A percentile compares a stretch with the other conserved stretches of the same genome.
phyloP scores from a whole-genome alignment of 495 filamentous ascomycete species.

The Penicillium coffeae region DNA sequence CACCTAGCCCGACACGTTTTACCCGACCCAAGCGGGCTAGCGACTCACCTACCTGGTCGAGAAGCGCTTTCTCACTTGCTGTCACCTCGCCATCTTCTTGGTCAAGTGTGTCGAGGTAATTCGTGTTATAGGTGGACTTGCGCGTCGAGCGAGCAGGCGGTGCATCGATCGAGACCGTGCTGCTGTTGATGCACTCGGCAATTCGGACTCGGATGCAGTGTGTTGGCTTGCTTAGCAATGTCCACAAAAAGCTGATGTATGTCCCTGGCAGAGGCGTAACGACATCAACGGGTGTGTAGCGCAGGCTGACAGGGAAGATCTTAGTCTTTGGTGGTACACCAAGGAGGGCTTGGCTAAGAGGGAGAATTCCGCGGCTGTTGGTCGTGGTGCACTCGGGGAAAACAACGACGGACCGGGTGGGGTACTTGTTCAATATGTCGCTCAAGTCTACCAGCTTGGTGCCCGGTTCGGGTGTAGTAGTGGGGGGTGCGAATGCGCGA shows the following conservation, averaged over 20 bases:
- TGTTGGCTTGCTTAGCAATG: conserved; percentile 74
- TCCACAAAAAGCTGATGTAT: conserved; percentile 74
- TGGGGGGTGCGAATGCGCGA: conserved; percentile 63
- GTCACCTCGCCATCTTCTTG: conserved; percentile 41
- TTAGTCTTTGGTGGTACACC: conserved; percentile 57
- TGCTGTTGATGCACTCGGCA: conserved; percentile 62
- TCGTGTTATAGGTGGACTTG: conserved; percentile 42
- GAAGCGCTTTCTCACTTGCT: conserved; percentile 54
- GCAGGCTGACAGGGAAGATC: conserved; percentile 85
- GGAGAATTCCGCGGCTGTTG: conserved; percentile 87
- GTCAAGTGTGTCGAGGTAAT: conserved; percentile 47
- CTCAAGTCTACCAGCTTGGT: conserved; percentile 55
- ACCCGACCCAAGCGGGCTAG: conserved; percentile 85
- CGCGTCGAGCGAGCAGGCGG: conserved; percentile 11
- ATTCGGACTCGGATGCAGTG: conserved; percentile 89
- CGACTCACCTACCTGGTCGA: conserved; percentile 77
- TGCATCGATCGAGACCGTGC: conserved; percentile 19
- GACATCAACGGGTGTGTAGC: conserved; percentile 83
- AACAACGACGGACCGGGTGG: conserved; percentile 69
- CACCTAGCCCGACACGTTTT: conserved; percentile 82
- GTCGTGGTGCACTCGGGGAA: conserved; percentile 94
- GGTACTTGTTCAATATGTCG: conserved; percentile 61
- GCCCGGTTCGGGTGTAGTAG: conserved; percentile 41
- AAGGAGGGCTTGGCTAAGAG: conserved; percentile 70
- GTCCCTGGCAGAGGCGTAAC: conserved; percentile 79